Evolutionary conservation across 2,329 filamentous ascomycete species (phyloP).

Genomic region (Cytospora schulzeri): DNA sequence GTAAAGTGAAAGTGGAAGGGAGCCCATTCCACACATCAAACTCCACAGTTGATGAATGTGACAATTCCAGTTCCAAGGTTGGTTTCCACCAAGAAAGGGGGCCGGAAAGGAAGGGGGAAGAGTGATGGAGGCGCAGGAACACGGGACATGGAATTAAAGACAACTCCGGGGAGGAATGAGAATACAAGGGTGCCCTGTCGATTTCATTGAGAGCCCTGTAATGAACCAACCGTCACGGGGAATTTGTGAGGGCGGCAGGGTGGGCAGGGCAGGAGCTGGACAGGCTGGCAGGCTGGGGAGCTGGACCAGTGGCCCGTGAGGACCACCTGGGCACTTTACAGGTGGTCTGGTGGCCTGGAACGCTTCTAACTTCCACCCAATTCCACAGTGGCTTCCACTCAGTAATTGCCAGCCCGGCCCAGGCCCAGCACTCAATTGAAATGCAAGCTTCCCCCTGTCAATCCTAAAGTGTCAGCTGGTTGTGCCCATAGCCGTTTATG

Average conservation of each 20-base stretch:
- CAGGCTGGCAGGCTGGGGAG: too few relatives aligned
- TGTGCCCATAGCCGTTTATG: constrained; percentile 1
- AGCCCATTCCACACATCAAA: not conserved
- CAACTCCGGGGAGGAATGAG: too few relatives aligned
- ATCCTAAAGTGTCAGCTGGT: too few relatives aligned
- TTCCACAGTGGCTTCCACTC: not conserved
- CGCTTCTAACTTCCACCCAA: not conserved
- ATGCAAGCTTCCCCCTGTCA: too few relatives aligned
- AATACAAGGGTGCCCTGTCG: too few relatives aligned
- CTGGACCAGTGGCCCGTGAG: too few relatives aligned
- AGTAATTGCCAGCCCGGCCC: not conserved
- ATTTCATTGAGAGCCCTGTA: too few relatives aligned
- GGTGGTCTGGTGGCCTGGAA: not conserved
- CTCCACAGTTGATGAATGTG: constrained; percentile 1
- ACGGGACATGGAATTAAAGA: too few relatives aligned
- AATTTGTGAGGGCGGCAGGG: too few relatives aligned
- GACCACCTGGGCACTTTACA: not conserved
- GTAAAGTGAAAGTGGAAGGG: constrained; percentile 14
- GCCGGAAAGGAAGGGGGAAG: not conserved
- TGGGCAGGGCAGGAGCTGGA: too few relatives aligned
- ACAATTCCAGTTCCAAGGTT: not conserved
- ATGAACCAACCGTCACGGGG: too few relatives aligned
- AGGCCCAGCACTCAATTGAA: not conserved
- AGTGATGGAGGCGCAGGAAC: too few relatives aligned
- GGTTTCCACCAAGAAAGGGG: not conserved